These are phyloP conservation scores for Huntiella moniliformis DNA, from an alignment of 2,329 filamentous ascomycete species.

Conservation along the genomic window DNA sequence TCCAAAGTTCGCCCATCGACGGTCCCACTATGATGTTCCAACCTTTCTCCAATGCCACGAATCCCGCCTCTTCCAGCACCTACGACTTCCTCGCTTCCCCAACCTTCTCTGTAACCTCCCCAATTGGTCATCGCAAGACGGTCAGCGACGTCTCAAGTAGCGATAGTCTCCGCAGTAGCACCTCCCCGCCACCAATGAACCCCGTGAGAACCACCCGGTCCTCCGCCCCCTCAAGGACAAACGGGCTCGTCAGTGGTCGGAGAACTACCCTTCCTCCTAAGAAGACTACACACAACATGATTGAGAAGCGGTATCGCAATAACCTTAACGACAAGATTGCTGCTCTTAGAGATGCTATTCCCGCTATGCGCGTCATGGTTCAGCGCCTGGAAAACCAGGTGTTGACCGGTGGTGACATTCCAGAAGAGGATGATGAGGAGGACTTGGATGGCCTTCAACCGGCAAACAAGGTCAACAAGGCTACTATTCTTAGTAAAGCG, in stretches of 20 bases:
- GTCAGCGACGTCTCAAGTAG: constrained; percentile 2
- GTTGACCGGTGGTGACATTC: neutral
- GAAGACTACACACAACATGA: constrained; percentile 72
- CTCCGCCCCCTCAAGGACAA: neutral
- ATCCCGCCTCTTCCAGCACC: neutral
- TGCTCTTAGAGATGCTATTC: constrained; percentile 52
- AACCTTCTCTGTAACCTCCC: constrained; percentile 3
- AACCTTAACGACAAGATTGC: constrained; percentile 74
- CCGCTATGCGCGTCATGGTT: constrained; percentile 22
- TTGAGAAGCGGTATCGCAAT: constrained; percentile 67
- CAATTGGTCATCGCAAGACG: constrained; percentile 6
- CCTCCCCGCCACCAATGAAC: constrained; percentile 2
- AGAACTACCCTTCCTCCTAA: constrained; percentile 24
- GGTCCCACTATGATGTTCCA: constrained; percentile 6
- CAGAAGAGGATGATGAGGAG: constrained; percentile 14
- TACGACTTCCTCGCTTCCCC: constrained; percentile 10
- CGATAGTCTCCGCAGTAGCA: constrained; percentile 4
- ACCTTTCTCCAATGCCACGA: neutral
- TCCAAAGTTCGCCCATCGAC: constrained; percentile 8
- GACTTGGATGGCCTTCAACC: constrained; percentile 19
- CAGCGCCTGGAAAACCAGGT: constrained; percentile 10
- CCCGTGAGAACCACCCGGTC: constrained; percentile 4
- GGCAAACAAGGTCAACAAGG: constrained; percentile 25
- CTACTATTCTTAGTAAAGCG: constrained; percentile 23
- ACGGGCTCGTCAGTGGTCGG: constrained; percentile 1